Evolutionary conservation across 176 grass and related monocot species (phyloP).

Genomic region (Avena sativa): DNA sequence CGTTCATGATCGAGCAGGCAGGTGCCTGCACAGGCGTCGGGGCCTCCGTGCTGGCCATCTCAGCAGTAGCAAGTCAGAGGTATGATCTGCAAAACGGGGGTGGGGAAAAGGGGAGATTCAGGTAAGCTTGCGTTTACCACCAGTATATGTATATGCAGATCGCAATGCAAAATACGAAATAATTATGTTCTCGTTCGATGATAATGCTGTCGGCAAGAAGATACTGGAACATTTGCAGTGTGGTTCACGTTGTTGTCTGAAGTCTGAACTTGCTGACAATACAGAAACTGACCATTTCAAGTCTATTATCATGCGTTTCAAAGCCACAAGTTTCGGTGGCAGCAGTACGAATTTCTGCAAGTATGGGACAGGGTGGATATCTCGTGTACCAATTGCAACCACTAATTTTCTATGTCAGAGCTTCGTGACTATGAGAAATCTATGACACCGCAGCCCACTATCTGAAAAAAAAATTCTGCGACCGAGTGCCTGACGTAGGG

Average conservation of each 20-base stretch:
- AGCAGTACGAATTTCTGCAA: no score
- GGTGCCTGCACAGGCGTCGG: slow-evolving; percentile 16
- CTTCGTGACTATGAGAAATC: neutral
- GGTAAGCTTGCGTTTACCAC: neutral
- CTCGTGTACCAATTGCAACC: neutral
- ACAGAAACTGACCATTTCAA: neutral
- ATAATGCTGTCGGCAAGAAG: neutral
- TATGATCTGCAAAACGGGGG: slow-evolving; percentile 17
- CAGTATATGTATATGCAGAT: neutral
- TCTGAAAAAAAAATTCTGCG: no score
- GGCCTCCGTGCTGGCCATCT: slow-evolving; percentile 46
- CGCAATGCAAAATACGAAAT: neutral
- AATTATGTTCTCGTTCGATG: neutral
- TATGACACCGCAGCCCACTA: neutral
- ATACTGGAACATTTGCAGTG: neutral
- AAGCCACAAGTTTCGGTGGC: neutral
- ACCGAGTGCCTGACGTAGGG: neutral
- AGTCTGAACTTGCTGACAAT: neutral
- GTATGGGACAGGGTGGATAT: neutral
- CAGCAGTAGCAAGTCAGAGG: slow-evolving; percentile 1
- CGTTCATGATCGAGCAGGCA: slow-evolving; percentile 23
- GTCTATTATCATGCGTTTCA: neutral
- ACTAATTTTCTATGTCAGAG: neutral
- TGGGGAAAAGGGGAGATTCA: neutral
- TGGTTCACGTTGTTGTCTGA: neutral